A percentile compares a stretch with the other conserved stretches of the same genome.
phyloP scores from a whole-genome alignment of 1,139 yeast genomes.

The Sugiyamaella xylanicola region DNA sequence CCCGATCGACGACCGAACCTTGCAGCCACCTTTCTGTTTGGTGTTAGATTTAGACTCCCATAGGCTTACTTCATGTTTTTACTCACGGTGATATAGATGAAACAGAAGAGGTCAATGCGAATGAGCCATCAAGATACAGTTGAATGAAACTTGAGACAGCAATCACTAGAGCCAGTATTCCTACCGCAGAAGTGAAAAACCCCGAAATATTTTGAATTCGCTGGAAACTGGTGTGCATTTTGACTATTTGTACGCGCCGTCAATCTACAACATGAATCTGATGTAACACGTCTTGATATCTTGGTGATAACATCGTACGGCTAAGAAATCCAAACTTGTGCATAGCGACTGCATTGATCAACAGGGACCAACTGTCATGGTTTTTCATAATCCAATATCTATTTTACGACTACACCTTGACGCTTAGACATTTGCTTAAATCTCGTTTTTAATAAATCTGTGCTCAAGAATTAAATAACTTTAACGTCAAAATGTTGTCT shows the following conservation, averaged over 20 bases:
- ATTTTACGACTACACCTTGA: too few species aligned
- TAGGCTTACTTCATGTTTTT: background rate
- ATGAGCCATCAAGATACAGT: slow-evolving; percentile 36
- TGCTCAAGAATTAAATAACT: too few species aligned
- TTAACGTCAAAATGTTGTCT: background rate
- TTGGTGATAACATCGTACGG: too few species aligned
- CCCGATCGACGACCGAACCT: slow-evolving; percentile 77
- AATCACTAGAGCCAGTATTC: slow-evolving; percentile 35
- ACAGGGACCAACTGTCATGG: background rate
- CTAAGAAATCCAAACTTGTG: too few species aligned
- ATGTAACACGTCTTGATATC: too few species aligned
- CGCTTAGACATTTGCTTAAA: too few species aligned
- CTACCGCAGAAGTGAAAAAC: slow-evolving; percentile 38
- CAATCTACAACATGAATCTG: too few species aligned
- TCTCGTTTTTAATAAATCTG: too few species aligned
- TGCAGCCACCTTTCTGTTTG: slow-evolving; percentile 15
- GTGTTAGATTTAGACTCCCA: too few species aligned
- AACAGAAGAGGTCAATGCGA: slow-evolving; percentile 31
- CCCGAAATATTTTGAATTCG: slow-evolving; percentile 38
- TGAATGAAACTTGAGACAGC: slow-evolving; percentile 38
- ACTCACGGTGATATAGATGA: slow-evolving; percentile 35
- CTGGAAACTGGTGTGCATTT: slow-evolving; percentile 29
- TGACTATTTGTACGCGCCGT: background rate
- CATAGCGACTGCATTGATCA: background rate
- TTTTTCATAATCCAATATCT: background rate